A percentile compares a stretch with the other conserved stretches of the same genome.
These are phyloP conservation scores for Taphrina flavorubra DNA, from an alignment of 1,139 yeast genomes.

Conservation along the genomic window DNA sequence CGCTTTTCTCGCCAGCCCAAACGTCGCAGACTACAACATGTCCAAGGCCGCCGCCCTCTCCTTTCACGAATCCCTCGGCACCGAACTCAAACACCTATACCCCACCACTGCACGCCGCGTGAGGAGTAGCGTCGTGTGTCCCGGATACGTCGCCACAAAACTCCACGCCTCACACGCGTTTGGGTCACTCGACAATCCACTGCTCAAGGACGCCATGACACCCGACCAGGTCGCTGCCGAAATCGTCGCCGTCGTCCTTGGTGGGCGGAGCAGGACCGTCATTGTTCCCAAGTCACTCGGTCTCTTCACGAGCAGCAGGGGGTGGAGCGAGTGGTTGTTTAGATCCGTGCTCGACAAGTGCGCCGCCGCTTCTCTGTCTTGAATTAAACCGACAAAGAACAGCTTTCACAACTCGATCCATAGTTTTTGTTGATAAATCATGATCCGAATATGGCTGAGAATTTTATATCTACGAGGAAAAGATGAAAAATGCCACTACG, in stretches of 20 bases:
- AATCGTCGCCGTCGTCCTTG: not conserved
- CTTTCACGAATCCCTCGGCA: constrained; percentile 21
- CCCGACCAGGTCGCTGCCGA: not conserved
- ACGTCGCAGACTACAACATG: constrained; percentile 53
- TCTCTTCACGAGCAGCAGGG: constrained; percentile 1
- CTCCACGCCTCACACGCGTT: constrained; percentile 1
- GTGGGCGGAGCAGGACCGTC: constrained; percentile 3
- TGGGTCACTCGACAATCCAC: not conserved
- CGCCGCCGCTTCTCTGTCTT: not conserved
- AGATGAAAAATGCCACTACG: not conserved
- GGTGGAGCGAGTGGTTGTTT: constrained; percentile 16
- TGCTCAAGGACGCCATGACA: constrained; percentile 9
- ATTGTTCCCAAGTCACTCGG: not conserved
- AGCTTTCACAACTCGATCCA: too few relatives aligned
- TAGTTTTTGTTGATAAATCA: too few relatives aligned
- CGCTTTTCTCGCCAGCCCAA: constrained; percentile 73
- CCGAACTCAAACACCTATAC: constrained; percentile 20
- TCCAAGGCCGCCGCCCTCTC: constrained; percentile 34
- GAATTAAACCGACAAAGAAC: too few relatives aligned
- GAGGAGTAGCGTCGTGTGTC: constrained; percentile 20
- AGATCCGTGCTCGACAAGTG: constrained; percentile 8
- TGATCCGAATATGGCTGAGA: not conserved
- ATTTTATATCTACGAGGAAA: too few relatives aligned
- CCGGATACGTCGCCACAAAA: constrained; percentile 15
- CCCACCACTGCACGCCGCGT: constrained; percentile 10